Evolutionary conservation across 1,284 basidiomycete species (phyloP).

Genomic region (Melampsora americana): DNA sequence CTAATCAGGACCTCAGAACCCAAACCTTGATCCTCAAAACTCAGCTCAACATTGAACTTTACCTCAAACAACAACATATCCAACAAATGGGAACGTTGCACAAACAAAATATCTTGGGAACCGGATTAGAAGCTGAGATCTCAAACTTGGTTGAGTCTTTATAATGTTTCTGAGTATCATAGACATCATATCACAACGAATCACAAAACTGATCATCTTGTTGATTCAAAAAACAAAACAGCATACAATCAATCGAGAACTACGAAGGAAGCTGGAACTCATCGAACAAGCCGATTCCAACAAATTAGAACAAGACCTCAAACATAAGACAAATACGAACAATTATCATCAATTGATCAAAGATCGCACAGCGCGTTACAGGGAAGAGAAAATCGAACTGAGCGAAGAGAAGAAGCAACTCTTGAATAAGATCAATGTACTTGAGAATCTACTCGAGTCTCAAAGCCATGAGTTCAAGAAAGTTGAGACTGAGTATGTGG

Average conservation of each 20-base stretch:
- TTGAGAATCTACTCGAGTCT: not conserved
- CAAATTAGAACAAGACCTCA: not conserved
- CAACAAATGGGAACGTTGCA: slow-evolving; percentile 54
- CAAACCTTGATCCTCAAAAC: slow-evolving; percentile 51
- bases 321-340: slow-evolving; percentile 1
- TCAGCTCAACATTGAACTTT: slow-evolving; percentile 53
- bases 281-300: not conserved
- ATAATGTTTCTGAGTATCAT: not conserved
- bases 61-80: slow-evolving; percentile 54
- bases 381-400: slow-evolving; percentile 5
- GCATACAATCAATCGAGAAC: slow-evolving; percentile 28
- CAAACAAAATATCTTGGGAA: slow-evolving; percentile 51
- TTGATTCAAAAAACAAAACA: not conserved
- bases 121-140: slow-evolving; percentile 52
- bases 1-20: slow-evolving; percentile 44
- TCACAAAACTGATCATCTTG: not conserved
- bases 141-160: slow-evolving; percentile 49
- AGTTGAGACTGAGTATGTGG: slow-evolving; percentile 11
- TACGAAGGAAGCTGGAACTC: slow-evolving; percentile 12
- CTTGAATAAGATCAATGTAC: not conserved
- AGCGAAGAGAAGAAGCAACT: not conserved
- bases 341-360: slow-evolving; percentile 3
- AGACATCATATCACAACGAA: slow-evolving; percentile 2
- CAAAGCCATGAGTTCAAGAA: not conserved
- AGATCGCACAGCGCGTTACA: not conserved